phyloP scores from a whole-genome alignment of 2,329 filamentous ascomycete species.

The Gnomoniopsis smithogilvyi region DNA sequence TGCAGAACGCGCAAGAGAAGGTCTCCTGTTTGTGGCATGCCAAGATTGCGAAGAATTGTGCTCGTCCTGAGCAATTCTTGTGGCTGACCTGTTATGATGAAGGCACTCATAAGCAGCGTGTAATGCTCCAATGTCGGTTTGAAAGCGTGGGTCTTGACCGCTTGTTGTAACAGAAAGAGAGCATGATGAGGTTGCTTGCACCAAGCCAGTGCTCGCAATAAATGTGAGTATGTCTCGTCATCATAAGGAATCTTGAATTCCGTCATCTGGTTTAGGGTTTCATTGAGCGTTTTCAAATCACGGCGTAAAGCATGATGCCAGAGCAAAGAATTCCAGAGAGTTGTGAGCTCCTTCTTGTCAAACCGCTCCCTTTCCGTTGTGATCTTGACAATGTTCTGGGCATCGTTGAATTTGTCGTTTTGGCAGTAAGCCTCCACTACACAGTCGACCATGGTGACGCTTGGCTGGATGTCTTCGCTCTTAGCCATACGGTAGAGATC shows the following conservation, averaged over 20 bases:
- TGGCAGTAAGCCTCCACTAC: slow-evolving; percentile 67
- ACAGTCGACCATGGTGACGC: slow-evolving; percentile 56
- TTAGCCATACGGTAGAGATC: slow-evolving; percentile 63
- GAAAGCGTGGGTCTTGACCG: slow-evolving; percentile 42
- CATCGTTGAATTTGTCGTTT: slow-evolving; percentile 50
- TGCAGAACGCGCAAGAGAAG: slow-evolving; percentile 41
- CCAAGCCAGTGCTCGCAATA: slow-evolving; percentile 47
- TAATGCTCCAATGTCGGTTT: slow-evolving; percentile 47
- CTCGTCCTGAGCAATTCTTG: slow-evolving; percentile 39
- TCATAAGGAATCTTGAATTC: slow-evolving; percentile 44
- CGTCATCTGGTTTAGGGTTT: slow-evolving; percentile 47
- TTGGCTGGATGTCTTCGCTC: slow-evolving; percentile 45
- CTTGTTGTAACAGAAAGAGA: slow-evolving; percentile 43
- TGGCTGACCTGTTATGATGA: slow-evolving; percentile 43
- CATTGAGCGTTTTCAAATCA: slow-evolving; percentile 46
- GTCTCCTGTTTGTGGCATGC: slow-evolving; percentile 40
- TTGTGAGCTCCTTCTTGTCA: slow-evolving; percentile 48
- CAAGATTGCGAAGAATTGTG: slow-evolving; percentile 38
- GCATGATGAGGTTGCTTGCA: slow-evolving; percentile 49
- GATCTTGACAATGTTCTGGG: slow-evolving; percentile 56
- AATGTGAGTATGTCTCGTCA: slow-evolving; percentile 44
- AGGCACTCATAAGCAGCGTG: slow-evolving; percentile 49
- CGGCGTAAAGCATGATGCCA: slow-evolving; percentile 64
- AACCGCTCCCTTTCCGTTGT: slow-evolving; percentile 45
- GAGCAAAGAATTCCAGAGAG: slow-evolving; percentile 78